Conservation (phyloP, 1,284 basidiomycete species). For the Cystobasidium slooffiae region DNA sequence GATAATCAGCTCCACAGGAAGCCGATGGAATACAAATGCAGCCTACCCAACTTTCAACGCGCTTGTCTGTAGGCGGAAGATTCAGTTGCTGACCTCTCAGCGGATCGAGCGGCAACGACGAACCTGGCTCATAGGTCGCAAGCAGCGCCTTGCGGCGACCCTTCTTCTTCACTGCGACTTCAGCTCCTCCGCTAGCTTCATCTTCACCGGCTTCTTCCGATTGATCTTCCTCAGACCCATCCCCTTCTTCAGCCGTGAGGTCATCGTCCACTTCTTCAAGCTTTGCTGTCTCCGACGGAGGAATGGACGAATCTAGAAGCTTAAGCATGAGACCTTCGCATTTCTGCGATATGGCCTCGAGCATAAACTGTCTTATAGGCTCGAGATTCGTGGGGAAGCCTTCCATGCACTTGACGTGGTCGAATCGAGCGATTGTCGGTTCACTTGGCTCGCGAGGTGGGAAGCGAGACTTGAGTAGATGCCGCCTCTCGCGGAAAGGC, state of each 20-base stretch:
- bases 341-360: slow-evolving; percentile 74
- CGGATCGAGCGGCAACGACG: slow-evolving; percentile 18
- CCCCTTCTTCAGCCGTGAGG: slow-evolving; percentile 51
- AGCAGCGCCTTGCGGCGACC: slow-evolving; percentile 70
- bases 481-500: slow-evolving; percentile 74
- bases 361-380: slow-evolving; percentile 77
- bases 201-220: slow-evolving; percentile 32
- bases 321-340: slow-evolving; percentile 96
- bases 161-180: slow-evolving; percentile 54
- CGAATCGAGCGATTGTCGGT: slow-evolving; percentile 67
- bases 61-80: slow-evolving; percentile 51
- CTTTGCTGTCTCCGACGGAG: slow-evolving; percentile 51
- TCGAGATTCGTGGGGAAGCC: slow-evolving; percentile 60
- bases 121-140: slow-evolving; percentile 86
- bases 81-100: slow-evolving; percentile 32
- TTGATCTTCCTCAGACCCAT: slow-evolving; percentile 51
- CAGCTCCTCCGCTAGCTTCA: slow-evolving; percentile 24
- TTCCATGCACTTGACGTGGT: slow-evolving; percentile 75
- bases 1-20: background rate
- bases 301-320: slow-evolving; percentile 61
- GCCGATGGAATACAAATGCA: background rate
- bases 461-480: slow-evolving; percentile 61
- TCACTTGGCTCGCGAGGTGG: slow-evolving; percentile 57
- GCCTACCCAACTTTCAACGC: slow-evolving; percentile 58
- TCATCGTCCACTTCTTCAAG: slow-evolving; percentile 48